These are phyloP conservation scores for Fusarium praegraminearum DNA, from an alignment of 2,329 filamentous ascomycete genomes.

Conservation along the genomic window DNA sequence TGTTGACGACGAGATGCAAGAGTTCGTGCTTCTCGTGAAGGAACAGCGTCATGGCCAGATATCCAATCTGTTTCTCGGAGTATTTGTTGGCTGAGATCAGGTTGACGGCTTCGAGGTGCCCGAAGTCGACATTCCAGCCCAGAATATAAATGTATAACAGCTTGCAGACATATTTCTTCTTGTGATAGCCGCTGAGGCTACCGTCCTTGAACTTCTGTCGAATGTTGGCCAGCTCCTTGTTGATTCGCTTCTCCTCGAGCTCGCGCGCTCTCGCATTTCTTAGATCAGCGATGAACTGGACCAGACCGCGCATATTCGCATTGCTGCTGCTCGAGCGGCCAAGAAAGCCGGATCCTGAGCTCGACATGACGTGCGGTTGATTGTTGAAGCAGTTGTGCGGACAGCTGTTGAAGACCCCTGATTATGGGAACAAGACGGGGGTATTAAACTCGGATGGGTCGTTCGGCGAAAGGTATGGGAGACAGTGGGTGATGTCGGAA, in stretches of 20 bases:
- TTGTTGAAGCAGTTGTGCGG: constrained; percentile 23
- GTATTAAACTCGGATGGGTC: constrained; percentile 24
- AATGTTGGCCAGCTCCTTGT: constrained; percentile 99
- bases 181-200: constrained; percentile 94
- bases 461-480: constrained; percentile 21
- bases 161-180: constrained; percentile 99
- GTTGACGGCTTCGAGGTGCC: constrained; percentile 97
- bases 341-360: constrained; percentile 70
- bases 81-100: constrained; percentile 97
- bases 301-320: constrained; percentile 82
- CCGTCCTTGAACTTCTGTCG: constrained; percentile 98
- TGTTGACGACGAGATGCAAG: constrained; percentile 96
- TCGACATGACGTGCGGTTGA: constrained; percentile 61
- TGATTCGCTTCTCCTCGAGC: constrained; percentile 98
- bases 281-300: constrained; percentile 98
- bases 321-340: constrained; percentile 74
- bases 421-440: constrained; percentile 33
- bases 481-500: constrained; percentile 22
- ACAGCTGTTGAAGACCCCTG: constrained; percentile 43
- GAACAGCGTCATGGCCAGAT: constrained; percentile 96
- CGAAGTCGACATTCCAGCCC: constrained; percentile 99
- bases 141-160: constrained; percentile 99
- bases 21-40: constrained; percentile 97
- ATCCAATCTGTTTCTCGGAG: constrained; percentile 99
- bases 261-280: constrained; percentile 95